Conservation (phyloP, 148 eudicot species). For the Rhododendron henanense region DNA sequence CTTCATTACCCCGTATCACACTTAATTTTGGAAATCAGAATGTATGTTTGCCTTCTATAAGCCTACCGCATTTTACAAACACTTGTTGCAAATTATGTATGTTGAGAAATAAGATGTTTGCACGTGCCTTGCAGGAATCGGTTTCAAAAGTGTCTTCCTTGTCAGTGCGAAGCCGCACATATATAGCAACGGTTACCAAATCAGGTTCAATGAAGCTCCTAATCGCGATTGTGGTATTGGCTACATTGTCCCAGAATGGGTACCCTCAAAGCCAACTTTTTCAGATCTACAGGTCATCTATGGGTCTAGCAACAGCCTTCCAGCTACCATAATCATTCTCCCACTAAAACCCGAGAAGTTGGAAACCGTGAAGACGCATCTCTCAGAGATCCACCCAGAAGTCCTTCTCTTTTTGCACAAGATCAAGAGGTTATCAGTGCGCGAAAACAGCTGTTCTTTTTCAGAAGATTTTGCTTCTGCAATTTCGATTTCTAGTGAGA, state of each 20-base stretch:
- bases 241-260: constrained; percentile 47
- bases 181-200: constrained; percentile 44
- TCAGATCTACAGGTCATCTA: constrained; percentile 26
- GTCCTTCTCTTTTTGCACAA: constrained; percentile 33
- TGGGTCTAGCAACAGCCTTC: constrained; percentile 21
- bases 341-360: constrained; percentile 46
- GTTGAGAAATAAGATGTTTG: background rate
- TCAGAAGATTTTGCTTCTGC: constrained; percentile 15
- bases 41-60: background rate
- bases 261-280: constrained; percentile 21
- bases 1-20: no score
- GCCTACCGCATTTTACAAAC: background rate
- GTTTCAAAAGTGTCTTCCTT: constrained; percentile 47
- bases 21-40: background rate
- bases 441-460: constrained; percentile 1
- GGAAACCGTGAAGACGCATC: constrained; percentile 32
- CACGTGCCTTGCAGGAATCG: constrained; percentile 31
- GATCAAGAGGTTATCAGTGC: constrained; percentile 27
- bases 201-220: constrained; percentile 44
- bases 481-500: constrained; percentile 40
- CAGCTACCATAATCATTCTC: constrained; percentile 33
- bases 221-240: constrained; percentile 34
- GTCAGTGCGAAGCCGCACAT: constrained; percentile 36
- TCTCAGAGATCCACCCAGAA: constrained; percentile 36
- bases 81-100: background rate